These are phyloP conservation scores for Mimosa pudica DNA, from an alignment of 306 rosid species.

Conservation along the genomic window DNA sequence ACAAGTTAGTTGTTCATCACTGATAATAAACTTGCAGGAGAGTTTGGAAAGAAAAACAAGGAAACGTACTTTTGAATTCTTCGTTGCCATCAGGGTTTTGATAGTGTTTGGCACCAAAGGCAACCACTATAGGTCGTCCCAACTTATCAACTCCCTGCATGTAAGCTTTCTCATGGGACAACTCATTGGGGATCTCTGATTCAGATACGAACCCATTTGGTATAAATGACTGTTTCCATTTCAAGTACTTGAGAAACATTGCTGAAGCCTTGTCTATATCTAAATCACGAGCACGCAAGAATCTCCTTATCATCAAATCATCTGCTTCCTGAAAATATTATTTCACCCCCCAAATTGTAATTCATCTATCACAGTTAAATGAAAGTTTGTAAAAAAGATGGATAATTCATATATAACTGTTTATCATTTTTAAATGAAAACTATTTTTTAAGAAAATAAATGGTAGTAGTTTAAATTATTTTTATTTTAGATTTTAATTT, in stretches of 20 bases:
- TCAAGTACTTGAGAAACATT: slow-evolving; percentile 60
- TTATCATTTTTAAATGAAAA: no score
- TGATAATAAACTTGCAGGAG: neutral
- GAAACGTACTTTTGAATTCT: slow-evolving; percentile 51
- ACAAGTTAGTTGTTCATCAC: neutral
- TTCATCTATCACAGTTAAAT: neutral
- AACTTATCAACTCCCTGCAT: slow-evolving; percentile 57
- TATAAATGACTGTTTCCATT: slow-evolving; percentile 54
- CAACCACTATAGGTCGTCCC: slow-evolving; percentile 60
- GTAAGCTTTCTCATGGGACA: slow-evolving; percentile 50
- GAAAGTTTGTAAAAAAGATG: no score
- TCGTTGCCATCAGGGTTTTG: slow-evolving; percentile 46
- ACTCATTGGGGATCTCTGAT: slow-evolving; percentile 49
- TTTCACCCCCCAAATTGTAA: neutral
- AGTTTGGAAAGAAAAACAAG: neutral
- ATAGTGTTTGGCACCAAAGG: slow-evolving; percentile 55
- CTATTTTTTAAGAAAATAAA: no score
- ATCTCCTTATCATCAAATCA: slow-evolving; percentile 59
- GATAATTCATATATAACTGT: no score
- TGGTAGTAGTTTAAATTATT: no score
- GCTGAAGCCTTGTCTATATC: slow-evolving; percentile 55
- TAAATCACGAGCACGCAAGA: slow-evolving; percentile 60
- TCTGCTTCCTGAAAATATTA: slow-evolving; percentile 52
- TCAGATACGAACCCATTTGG: slow-evolving; percentile 52
- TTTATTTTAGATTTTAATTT: no score